Evolutionary conservation across 768 basidiomycete species (phyloP), one percentile per base, ranked within the genome.

Genomic region (Melanogaster broomeanus): DNA sequence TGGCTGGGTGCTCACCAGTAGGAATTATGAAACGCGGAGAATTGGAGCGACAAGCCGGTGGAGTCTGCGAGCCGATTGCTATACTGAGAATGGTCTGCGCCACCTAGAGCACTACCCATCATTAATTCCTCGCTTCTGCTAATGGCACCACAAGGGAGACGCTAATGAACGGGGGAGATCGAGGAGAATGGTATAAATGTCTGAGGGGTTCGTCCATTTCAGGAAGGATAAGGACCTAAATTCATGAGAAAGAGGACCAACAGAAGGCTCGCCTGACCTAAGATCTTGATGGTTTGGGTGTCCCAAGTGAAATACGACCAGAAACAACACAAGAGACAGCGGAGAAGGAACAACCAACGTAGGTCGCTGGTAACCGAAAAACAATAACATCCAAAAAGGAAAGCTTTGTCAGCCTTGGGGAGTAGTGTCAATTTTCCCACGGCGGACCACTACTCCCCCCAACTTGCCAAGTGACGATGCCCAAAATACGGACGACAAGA

Each of bases 401-500:
- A 40, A 27, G 55, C 41, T 56, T 56, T 24, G 54, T 60, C 58
- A 51, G 49, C 42, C 33, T 35, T 46, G 22, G 42, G 19, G 28
- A 48, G 57, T 45, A 5, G 22, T n/a, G 38, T 24, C 21, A 22
- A 43, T 40, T 24, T 58, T 62, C 63, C n/a, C 63, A 65, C 65
- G 51, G 35, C 30, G n/a, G 16, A 22, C 37, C 41, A 22, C 37
- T 28, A 15, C 27, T 27, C 42, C 31, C 34, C 42, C 51, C 28
- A 44, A 10, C 27, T 24, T 30, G 10, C 34, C 34, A 28, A 53
- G 49, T 55, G 51, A 80, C 63, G 52, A 96, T 98, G 95, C 95
- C 95, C 33, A 96, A 90, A 74, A 95, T 98, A 68, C 83, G 82
- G 62, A 98, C 95, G 39, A 84, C 85, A 38, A 84, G 95, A 61